Conservation (phyloP, 208 protist species). For the Vickermania ingenoplastis region DNA sequence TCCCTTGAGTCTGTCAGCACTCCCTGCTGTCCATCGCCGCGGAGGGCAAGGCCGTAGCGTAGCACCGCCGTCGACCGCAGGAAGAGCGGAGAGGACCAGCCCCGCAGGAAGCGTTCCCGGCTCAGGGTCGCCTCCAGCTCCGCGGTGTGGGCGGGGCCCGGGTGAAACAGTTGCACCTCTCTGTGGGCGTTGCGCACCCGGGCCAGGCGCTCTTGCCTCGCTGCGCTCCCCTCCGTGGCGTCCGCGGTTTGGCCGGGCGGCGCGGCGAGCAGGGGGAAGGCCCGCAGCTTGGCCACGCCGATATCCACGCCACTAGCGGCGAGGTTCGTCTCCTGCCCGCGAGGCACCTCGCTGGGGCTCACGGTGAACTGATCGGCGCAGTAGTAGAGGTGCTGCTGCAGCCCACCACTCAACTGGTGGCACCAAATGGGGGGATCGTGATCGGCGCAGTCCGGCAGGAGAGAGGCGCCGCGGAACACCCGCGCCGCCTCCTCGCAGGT, state of each 20-base stretch:
- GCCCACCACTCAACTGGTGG: constrained; percentile 28
- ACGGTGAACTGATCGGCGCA: constrained; percentile 72
- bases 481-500: constrained; percentile 37
- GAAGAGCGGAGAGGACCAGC: constrained; percentile 25
- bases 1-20: constrained; percentile 5
- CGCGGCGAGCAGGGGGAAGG: not conserved
- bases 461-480: constrained; percentile 22
- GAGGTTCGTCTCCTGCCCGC: not conserved
- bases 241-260: not conserved
- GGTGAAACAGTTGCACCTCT: not conserved
- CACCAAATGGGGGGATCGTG: constrained; percentile 39
- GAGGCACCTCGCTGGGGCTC: not conserved
- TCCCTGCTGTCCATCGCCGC: constrained; percentile 17
- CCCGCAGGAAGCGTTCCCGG: constrained; percentile 30
- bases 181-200: not conserved
- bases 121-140: constrained; percentile 10
- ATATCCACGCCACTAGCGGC: not conserved
- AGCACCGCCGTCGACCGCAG: constrained; percentile 15
- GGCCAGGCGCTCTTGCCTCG: not conserved
- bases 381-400: constrained; percentile 32
- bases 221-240: not conserved
- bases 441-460: constrained; percentile 23
- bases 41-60: constrained; percentile 12
- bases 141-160: not conserved
- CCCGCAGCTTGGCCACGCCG: not conserved